Conservation (phyloP, 805 yeast species). For the Saturnispora sekii region DNA sequence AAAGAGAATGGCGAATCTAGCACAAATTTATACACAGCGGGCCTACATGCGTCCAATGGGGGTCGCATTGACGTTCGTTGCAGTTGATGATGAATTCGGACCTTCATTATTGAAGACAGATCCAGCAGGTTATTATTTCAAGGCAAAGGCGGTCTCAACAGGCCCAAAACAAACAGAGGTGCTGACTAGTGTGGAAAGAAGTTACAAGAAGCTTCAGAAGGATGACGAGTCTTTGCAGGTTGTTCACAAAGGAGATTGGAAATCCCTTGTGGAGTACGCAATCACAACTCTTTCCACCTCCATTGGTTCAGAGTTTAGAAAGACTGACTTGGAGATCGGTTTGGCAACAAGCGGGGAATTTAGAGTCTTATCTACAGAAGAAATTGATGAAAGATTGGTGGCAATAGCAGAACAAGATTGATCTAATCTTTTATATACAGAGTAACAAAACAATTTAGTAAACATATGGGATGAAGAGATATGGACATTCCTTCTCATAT, state of each 20-base stretch:
- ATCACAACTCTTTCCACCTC: constrained; percentile 80
- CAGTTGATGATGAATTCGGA: constrained; percentile 83
- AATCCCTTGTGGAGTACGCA: constrained; percentile 79
- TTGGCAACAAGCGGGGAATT: constrained; percentile 69
- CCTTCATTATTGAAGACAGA: constrained; percentile 89
- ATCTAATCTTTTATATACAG: constrained; percentile 3
- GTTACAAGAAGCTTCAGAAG: constrained; percentile 53
- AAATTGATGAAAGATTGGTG: constrained; percentile 88
- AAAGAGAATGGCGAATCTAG: constrained; percentile 89
- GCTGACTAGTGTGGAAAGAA: constrained; percentile 80
- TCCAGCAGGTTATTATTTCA: constrained; percentile 94
- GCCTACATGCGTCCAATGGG: constrained; percentile 99
- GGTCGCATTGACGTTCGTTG: constrained; percentile 79
- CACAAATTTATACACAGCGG: constrained; percentile 93
- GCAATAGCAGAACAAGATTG: constrained; percentile 95
- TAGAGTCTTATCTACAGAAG: constrained; percentile 65
- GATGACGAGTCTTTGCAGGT: constrained; percentile 24
- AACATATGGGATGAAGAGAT: constrained; percentile 81
- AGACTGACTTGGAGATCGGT: constrained; percentile 89
- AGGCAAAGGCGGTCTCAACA: constrained; percentile 85
- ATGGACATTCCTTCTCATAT: constrained; percentile 83
- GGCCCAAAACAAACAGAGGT: constrained; percentile 98
- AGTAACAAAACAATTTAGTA: constrained; percentile 30
- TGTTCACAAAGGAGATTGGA: constrained; percentile 73
- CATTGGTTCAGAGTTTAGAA: constrained; percentile 86